Base-by-base conservation (phyloP, 768 basidiomycete species). In the Macrolepiota albuminosa region DNA sequence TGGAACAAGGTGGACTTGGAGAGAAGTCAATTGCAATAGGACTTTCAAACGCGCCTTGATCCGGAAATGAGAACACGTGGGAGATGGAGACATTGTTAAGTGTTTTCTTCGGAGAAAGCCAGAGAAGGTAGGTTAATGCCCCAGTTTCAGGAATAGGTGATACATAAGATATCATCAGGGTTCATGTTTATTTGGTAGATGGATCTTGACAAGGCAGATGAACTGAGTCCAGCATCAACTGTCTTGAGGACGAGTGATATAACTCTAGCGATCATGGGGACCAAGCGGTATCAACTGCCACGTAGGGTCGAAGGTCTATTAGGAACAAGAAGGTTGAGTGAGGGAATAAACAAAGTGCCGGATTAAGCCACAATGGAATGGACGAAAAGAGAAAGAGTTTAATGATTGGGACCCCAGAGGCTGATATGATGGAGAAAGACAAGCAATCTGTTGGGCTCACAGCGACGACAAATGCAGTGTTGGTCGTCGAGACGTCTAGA, bases 301-400 rank as follows among this genome's bases (percentile, higher is more conserved):
- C 21, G 45, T 18, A 24, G 43, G 31, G 6, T 36, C 43, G 46
- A 56, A 47, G 34, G 33, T 56, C 55, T 33, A 56, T 56, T 14
- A 47, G 46, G 73, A 55, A 73, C 73, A 6, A 57, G 54, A 46
- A 31, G 39, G 24, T 48, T n/a, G 26, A 34, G 53, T 36, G 16
- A 36, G 43, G 55, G 55, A 39, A 65, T 45, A 65, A 65, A 62
- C 64, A 60, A 65, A 58, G 58, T 60, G 18, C 64, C 61, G 26
- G 58, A 65, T 62, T 54, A 6, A 56, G 45, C 46, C 18, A 65
- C 53, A 65, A 65, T 29, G 64, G 52, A 58, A 54, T 61, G 52
- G 56, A 57, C 64, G 56, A 62, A 65, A 60, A 57, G 53, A 56
- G 64, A 49, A 60, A 60, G 21, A 43, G 24, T 18, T 26, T 7